Evolutionary conservation across 2,329 filamentous ascomycete species (phyloP), one percentile per base, ranked within the genome.

Genomic region (Apiospora saccharicola): DNA sequence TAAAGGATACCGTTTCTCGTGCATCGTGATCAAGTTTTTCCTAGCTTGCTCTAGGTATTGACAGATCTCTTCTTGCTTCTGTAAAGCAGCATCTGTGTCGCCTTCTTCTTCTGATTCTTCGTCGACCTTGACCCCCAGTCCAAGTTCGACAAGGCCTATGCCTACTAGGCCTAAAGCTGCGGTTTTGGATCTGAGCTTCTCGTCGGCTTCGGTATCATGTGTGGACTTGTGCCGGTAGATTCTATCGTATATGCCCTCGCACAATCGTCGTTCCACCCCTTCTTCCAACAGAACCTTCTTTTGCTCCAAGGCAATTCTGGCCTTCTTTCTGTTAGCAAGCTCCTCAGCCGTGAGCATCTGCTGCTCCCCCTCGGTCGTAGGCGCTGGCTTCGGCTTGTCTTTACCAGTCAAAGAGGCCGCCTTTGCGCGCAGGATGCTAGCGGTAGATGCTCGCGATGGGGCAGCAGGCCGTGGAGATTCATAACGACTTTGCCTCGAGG

Each of bases 331-430:
- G 74, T 95, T 90, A 0, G 92, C 90, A 67, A 98, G 91, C 81
- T 99, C 96, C 4, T 94, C 91, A 0, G 93, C 87, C 3, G 96
- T 98, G 74, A 98, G 90, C 94, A 99, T 97, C 82, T 96, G 94
- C 78, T 95, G 94, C 67, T 89, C 86, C 0, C 82, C 70, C 43
- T 87, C 86, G 80, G 84, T 84, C 24, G 76, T 72, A 70, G 82
- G 83, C 70, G 80, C 76, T 22, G 77, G 74, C 78, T 87, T 87
- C 73, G 82, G 75, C 78, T 87, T 85, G 74, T 89, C 87, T 77
- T 89, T 88, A 79, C 82, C 82, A 75, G 87, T 82, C 70, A 90
- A 83, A 19, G 89, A 87, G 73, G 86, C 83, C 47, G 88, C 87
- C 80, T 89, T 89, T 72, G 86, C 85, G 73, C 89, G 85, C 71